Conservation (phyloP, 202 grass and related monocot genomes). For the Bolboschoenoplectus hybrid region DNA sequence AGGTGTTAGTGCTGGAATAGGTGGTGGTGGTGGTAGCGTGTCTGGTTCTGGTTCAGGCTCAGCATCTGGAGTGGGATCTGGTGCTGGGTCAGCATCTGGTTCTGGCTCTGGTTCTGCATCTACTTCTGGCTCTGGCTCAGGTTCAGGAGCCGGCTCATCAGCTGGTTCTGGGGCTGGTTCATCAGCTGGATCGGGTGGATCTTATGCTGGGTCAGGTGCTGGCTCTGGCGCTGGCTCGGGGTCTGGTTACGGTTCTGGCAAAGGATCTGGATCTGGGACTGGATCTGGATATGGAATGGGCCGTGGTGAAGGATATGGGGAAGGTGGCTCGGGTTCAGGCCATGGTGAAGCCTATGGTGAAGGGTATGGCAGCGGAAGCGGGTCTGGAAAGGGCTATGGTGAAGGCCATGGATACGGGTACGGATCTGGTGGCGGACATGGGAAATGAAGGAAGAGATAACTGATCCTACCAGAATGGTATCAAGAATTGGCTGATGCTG, state of each 20-base stretch:
- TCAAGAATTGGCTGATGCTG: neutral
- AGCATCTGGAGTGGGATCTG: constrained; percentile 31
- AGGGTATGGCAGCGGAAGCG: constrained; percentile 40
- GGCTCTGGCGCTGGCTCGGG: constrained; percentile 14
- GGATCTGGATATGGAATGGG: constrained; percentile 61
- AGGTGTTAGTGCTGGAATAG: constrained; percentile 30
- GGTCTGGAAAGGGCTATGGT: constrained; percentile 43
- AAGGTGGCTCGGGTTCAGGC: constrained; percentile 2
- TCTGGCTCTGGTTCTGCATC: constrained; percentile 40
- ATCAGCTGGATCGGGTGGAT: constrained; percentile 41
- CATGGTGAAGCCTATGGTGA: constrained; percentile 41
- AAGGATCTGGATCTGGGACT: constrained; percentile 27
- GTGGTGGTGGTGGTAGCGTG: constrained; percentile 25
- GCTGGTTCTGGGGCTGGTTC: constrained; percentile 49
- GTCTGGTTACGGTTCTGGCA: neutral
- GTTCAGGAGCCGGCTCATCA: constrained; percentile 33
- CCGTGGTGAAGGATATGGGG: constrained; percentile 30
- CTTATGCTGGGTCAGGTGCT: constrained; percentile 43
- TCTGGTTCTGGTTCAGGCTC: constrained; percentile 44
- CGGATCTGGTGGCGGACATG: constrained; percentile 41
- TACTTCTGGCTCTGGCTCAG: constrained; percentile 24
- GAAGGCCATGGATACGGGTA: constrained; percentile 45
- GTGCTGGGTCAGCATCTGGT: constrained; percentile 35
- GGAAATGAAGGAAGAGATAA: constrained; percentile 36
- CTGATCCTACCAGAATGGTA: neutral